These are phyloP conservation scores for Russula sp. DNA, from an alignment of 768 basidiomycete genomes.

Conservation along the genomic window DNA sequence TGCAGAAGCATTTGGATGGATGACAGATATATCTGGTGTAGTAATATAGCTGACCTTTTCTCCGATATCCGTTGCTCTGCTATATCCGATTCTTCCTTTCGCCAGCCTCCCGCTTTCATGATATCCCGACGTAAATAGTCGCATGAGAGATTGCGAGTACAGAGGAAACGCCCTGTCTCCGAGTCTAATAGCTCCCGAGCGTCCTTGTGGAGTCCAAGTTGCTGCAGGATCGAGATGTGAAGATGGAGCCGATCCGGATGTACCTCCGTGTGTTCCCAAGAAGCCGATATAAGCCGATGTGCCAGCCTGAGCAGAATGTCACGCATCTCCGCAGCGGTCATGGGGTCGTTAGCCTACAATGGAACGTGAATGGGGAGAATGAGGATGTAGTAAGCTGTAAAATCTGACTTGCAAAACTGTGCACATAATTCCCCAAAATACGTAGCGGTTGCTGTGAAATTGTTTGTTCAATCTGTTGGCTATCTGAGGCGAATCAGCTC, in stretches of 20 bases:
- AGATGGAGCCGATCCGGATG: constrained; percentile 74
- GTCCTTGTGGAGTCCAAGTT: constrained; percentile 63
- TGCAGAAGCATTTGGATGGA: constrained; percentile 24
- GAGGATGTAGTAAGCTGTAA: background rate
- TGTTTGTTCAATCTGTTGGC: constrained; percentile 79
- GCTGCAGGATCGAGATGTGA: constrained; percentile 63
- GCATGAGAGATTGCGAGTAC: constrained; percentile 63
- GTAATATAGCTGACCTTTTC: constrained; percentile 42
- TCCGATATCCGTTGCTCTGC: constrained; percentile 56
- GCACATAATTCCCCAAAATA: constrained; percentile 80
- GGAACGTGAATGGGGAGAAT: constrained; percentile 2
- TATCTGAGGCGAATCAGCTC: constrained; percentile 40
- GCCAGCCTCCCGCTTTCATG: constrained; percentile 50
- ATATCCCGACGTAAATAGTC: constrained; percentile 73
- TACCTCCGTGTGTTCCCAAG: constrained; percentile 55
- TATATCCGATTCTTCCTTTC: constrained; percentile 53
- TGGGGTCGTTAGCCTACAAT: constrained; percentile 61
- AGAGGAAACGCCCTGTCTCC: constrained; percentile 62
- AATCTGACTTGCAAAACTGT: constrained; percentile 65
- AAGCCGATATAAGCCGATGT: constrained; percentile 61
- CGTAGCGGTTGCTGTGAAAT: constrained; percentile 73
- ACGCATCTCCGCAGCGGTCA: constrained; percentile 57
- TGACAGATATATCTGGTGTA: background rate
- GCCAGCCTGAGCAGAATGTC: constrained; percentile 70
- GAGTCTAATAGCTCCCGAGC: constrained; percentile 62